Evolutionary conservation across 2,329 filamentous ascomycete genomes (phyloP).

Genomic region (Botrytis paeoniae): DNA sequence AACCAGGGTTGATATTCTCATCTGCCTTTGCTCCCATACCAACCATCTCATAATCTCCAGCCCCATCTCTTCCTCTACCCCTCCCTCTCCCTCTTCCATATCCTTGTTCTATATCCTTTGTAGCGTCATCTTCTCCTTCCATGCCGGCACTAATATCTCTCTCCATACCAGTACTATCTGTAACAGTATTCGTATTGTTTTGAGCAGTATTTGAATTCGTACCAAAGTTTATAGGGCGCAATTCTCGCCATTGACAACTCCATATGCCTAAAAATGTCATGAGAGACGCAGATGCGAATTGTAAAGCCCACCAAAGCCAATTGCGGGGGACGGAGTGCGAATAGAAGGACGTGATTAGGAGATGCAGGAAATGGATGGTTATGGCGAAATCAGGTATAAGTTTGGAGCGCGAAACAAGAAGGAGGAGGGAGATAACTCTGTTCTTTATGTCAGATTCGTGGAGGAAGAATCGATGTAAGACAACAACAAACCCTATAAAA

Average conservation of each 20-base stretch:
- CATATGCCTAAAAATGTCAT: constrained; percentile 78
- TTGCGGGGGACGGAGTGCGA: constrained; percentile 72
- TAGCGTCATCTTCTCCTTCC: constrained; percentile 25
- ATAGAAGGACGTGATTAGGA: constrained; percentile 75
- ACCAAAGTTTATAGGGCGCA: constrained; percentile 85
- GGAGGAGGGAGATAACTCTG: constrained; percentile 79
- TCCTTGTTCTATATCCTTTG: constrained; percentile 29
- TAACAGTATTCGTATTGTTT: constrained; percentile 15
- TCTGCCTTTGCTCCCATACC: constrained; percentile 44
- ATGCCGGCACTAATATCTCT: constrained; percentile 27
- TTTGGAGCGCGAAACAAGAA: constrained; percentile 84
- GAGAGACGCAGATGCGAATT: constrained; percentile 56
- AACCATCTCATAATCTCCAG: constrained; percentile 65
- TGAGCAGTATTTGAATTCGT: constrained; percentile 43
- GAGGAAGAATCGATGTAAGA: constrained; percentile 9
- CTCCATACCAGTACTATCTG: constrained; percentile 25
- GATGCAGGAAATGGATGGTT: constrained; percentile 80
- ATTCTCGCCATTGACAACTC: constrained; percentile 86
- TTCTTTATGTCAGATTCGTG: not conserved
- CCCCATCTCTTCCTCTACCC: constrained; percentile 53
- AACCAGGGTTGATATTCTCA: constrained; percentile 25
- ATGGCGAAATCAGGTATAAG: constrained; percentile 93
- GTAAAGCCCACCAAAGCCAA: constrained; percentile 81
- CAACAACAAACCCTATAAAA: constrained; percentile 55
- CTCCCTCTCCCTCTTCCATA: constrained; percentile 50